Conservation (phyloP, 148 eudicot genomes). For the Silene conica region DNA sequence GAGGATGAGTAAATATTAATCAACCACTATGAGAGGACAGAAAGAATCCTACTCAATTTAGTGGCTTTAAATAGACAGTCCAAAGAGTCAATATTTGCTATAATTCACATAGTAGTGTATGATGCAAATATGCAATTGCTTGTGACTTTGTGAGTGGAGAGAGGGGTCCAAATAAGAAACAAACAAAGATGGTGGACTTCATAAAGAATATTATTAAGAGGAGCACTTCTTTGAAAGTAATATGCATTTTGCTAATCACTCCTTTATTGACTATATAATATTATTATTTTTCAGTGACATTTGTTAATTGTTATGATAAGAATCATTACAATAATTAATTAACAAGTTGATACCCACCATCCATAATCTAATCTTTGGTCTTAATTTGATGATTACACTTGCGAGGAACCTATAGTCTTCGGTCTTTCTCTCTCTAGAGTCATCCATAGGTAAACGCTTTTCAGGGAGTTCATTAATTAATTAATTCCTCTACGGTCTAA, state of each 20-base stretch:
- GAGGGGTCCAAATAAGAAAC: slow-evolving; percentile 29
- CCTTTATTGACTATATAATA: background rate
- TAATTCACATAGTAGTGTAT: slow-evolving; percentile 25
- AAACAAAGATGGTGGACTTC: slow-evolving; percentile 38
- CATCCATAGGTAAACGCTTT: slow-evolving; percentile 30
- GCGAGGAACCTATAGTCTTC: background rate
- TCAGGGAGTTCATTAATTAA: slow-evolving; percentile 9
- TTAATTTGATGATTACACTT: slow-evolving; percentile 17
- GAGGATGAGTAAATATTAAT: background rate
- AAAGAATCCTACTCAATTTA: slow-evolving; percentile 8
- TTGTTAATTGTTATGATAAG: slow-evolving; percentile 21
- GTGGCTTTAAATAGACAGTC: slow-evolving; percentile 2
- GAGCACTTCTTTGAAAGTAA: slow-evolving; percentile 18
- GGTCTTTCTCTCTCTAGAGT: slow-evolving; percentile 16
- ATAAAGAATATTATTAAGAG: slow-evolving; percentile 28
- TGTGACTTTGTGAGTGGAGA: slow-evolving; percentile 19
- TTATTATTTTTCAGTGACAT: background rate
- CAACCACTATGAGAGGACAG: background rate
- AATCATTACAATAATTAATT: slow-evolving; percentile 7
- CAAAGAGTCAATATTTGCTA: slow-evolving; percentile 23
- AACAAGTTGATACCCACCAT: slow-evolving; percentile 22
- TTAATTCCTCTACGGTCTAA: background rate
- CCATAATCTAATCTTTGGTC: slow-evolving; percentile 12
- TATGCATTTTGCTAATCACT: slow-evolving; percentile 20
- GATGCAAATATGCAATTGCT: slow-evolving; percentile 31